Evolutionary conservation across 495 filamentous ascomycete species (phyloP).

Genomic region (Hypoxylon perforatum): DNA sequence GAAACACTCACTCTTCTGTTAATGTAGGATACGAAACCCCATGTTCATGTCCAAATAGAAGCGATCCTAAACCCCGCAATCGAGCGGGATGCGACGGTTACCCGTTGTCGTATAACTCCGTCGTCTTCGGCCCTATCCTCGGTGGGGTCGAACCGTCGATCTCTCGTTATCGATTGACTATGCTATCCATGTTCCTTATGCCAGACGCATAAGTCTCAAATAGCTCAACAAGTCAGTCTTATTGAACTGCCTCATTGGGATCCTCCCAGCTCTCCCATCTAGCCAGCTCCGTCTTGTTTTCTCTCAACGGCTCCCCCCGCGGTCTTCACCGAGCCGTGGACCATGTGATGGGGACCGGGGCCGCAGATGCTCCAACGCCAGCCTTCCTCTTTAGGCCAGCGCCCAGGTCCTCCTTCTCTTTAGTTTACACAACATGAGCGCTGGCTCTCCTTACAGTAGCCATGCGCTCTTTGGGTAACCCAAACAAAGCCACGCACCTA

Average conservation of each 20-base stretch:
- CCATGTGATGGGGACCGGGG: constrained; percentile 14
- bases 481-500: constrained; percentile 3
- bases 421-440: neutral
- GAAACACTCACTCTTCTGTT: neutral
- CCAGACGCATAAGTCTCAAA: neutral
- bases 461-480: too few relatives aligned
- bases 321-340: constrained; percentile 10
- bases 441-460: neutral
- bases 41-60: neutral
- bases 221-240: neutral
- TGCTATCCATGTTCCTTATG: too few relatives aligned
- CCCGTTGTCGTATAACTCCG: neutral
- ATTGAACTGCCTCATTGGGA: constrained; percentile 18
- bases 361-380: neutral
- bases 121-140: constrained; percentile 25
- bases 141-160: constrained; percentile 14
- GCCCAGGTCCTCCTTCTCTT: neutral
- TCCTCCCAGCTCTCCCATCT: constrained; percentile 1
- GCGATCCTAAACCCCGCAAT: neutral
- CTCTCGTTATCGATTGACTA: constrained; percentile 25
- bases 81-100: too few relatives aligned
- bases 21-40: neutral
- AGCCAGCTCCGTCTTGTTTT: constrained; percentile 5
- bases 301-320: neutral
- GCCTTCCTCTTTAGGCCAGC: constrained; percentile 27